phyloP scores from a whole-genome alignment of 495 filamentous ascomycete species.

The Penicillium taxi region DNA sequence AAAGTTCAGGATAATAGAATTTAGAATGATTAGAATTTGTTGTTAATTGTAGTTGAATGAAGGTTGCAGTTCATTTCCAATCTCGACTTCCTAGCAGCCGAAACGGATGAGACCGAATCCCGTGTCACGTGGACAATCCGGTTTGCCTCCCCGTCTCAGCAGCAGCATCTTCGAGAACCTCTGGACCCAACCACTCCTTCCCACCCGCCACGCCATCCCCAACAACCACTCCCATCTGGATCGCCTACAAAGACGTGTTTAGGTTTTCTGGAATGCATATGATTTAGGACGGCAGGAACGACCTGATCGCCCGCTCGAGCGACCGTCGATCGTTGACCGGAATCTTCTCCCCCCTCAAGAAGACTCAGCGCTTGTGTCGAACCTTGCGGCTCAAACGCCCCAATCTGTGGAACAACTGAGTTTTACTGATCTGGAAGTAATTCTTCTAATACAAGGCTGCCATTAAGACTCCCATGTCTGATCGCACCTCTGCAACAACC shows the following conservation, averaged over 20 bases:
- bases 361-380: slow-evolving; percentile 13
- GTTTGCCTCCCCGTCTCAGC: slow-evolving; percentile 36
- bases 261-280: slow-evolving; percentile 33
- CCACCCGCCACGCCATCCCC: slow-evolving; percentile 19
- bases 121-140: slow-evolving; percentile 28
- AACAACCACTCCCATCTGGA: slow-evolving; percentile 18
- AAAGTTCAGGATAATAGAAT: too few species aligned
- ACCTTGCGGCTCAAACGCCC: slow-evolving; percentile 16
- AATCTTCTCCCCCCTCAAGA: slow-evolving; percentile 18
- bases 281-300: slow-evolving; percentile 30
- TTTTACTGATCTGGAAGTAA: slow-evolving; percentile 1
- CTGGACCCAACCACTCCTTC: slow-evolving; percentile 22
- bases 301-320: slow-evolving; percentile 36
- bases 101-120: slow-evolving; percentile 5
- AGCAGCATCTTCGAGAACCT: slow-evolving; percentile 24
- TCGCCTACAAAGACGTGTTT: slow-evolving; percentile 9
- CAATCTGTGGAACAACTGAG: slow-evolving; percentile 5
- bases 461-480: slow-evolving; percentile 34
- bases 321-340: slow-evolving; percentile 28
- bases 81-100: background rate
- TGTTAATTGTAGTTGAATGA: too few species aligned
- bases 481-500: slow-evolving; percentile 31
- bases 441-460: slow-evolving; percentile 6
- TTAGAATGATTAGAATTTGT: too few species aligned
- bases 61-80: too few species aligned